These are phyloP conservation scores for Cnidoscolus chayamansa DNA, from an alignment of 441 rosid genomes.

Conservation along the genomic window DNA sequence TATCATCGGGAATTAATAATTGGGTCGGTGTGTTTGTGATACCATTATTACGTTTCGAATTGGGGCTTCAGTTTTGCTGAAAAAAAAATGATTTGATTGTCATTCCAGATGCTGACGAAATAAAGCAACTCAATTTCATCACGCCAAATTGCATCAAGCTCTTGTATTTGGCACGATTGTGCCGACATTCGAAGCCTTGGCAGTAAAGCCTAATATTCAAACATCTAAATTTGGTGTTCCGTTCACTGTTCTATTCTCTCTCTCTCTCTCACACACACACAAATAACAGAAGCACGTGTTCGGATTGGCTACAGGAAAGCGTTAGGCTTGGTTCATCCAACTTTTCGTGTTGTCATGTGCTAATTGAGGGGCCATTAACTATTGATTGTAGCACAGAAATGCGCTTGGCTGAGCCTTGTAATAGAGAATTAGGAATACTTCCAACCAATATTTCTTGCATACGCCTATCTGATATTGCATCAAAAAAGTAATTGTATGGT, in stretches of 20 bases:
- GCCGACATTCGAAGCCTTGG: background rate
- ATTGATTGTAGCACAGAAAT: background rate
- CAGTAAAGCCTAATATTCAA: background rate
- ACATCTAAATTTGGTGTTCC: background rate
- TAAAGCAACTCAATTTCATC: background rate
- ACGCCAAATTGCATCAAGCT: too few species aligned
- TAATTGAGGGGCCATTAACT: background rate
- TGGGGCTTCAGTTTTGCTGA: background rate
- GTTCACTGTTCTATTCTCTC: background rate
- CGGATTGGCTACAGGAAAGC: background rate
- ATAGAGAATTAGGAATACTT: background rate
- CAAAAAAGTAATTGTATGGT: background rate
- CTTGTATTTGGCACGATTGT: too few species aligned
- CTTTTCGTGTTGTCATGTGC: background rate
- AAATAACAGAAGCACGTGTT: background rate
- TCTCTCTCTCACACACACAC: background rate
- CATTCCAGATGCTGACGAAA: background rate
- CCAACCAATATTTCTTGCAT: background rate
- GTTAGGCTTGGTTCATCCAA: background rate
- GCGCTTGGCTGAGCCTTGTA: background rate
- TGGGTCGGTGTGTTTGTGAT: background rate
- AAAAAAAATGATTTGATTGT: background rate
- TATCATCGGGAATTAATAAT: slow-evolving; percentile 1
- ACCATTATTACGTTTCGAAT: background rate
- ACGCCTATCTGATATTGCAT: background rate